phyloP scores from a whole-genome alignment of 2,329 filamentous ascomycete species.

The Talaromyces sp. region DNA sequence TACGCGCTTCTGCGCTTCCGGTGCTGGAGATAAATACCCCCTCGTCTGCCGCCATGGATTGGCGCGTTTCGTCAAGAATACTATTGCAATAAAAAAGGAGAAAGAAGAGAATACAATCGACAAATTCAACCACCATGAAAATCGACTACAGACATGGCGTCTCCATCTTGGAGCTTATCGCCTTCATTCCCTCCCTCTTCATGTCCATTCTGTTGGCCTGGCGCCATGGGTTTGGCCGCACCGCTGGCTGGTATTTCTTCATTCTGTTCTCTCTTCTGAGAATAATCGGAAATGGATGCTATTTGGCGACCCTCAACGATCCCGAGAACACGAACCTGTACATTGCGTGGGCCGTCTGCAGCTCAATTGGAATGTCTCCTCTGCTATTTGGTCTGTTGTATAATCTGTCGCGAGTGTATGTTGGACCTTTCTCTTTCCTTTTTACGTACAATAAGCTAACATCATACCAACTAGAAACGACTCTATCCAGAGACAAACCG shows the following conservation, averaged over 20 bases:
- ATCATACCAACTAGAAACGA: slow-evolving; percentile 15
- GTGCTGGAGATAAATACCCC: neutral
- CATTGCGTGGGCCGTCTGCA: slow-evolving; percentile 23
- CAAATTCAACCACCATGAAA: slow-evolving; percentile 10
- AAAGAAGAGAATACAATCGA: neutral
- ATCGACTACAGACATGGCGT: slow-evolving; percentile 19
- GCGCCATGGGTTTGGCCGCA: slow-evolving; percentile 24
- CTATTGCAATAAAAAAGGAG: neutral
- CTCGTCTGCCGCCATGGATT: neutral
- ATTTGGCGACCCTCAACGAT: slow-evolving; percentile 22
- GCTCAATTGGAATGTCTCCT: slow-evolving; percentile 17
- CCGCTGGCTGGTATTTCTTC: slow-evolving; percentile 33
- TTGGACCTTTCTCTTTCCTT: neutral
- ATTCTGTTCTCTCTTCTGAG: slow-evolving; percentile 28
- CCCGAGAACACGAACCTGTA: slow-evolving; percentile 21
- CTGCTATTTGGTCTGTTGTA: slow-evolving; percentile 13
- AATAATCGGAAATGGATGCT: slow-evolving; percentile 25
- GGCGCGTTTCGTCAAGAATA: neutral
- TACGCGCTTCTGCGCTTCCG: neutral
- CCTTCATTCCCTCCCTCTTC: slow-evolving; percentile 19
- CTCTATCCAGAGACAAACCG: slow-evolving; percentile 18
- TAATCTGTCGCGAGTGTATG: slow-evolving; percentile 17
- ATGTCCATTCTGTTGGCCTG: slow-evolving; percentile 16
- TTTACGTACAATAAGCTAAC: neutral
- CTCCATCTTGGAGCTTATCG: slow-evolving; percentile 19